Conservation (phyloP, 345 rosid genomes). For the Populus ilicifolia region DNA sequence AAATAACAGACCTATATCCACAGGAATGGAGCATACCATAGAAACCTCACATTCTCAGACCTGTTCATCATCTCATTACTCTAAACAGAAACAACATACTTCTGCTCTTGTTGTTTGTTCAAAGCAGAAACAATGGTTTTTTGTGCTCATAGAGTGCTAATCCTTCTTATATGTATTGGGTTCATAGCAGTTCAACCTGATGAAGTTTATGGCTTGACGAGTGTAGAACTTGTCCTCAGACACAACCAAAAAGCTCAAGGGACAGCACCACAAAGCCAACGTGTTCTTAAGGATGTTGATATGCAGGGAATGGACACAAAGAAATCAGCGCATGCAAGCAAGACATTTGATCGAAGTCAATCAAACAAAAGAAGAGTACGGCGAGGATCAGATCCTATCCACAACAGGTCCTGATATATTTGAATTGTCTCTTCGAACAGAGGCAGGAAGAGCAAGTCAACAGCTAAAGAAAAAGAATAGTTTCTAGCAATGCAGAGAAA, state of each 20-base stretch:
- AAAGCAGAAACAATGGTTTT: slow-evolving; percentile 40
- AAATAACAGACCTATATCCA: slow-evolving; percentile 48
- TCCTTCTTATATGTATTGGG: slow-evolving; percentile 51
- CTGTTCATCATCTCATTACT: slow-evolving; percentile 35
- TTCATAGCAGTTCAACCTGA: slow-evolving; percentile 43
- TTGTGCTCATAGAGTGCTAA: slow-evolving; percentile 38
- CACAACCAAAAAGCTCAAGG: slow-evolving; percentile 27
- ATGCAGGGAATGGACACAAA: slow-evolving; percentile 30
- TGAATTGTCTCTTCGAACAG: slow-evolving; percentile 24
- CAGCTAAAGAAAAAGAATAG: slow-evolving; percentile 25
- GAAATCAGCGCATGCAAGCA: slow-evolving; percentile 34
- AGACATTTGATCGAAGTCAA: slow-evolving; percentile 44
- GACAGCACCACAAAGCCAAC: slow-evolving; percentile 24
- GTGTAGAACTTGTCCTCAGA: slow-evolving; percentile 25
- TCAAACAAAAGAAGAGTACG: slow-evolving; percentile 60
- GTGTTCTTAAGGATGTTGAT: slow-evolving; percentile 35
- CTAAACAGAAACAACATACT: slow-evolving; percentile 37
- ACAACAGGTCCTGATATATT: slow-evolving; percentile 50
- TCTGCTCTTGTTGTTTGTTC: slow-evolving; percentile 37
- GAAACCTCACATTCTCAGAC: slow-evolving; percentile 32
- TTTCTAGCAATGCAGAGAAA: slow-evolving; percentile 32
- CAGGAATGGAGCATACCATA: slow-evolving; percentile 49
- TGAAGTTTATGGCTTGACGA: slow-evolving; percentile 37
- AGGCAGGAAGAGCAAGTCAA: slow-evolving; percentile 12
- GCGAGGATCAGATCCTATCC: slow-evolving; percentile 88